phyloP scores from a whole-genome alignment of 768 basidiomycete species.

The Coprinopsis marcescibilis region DNA sequence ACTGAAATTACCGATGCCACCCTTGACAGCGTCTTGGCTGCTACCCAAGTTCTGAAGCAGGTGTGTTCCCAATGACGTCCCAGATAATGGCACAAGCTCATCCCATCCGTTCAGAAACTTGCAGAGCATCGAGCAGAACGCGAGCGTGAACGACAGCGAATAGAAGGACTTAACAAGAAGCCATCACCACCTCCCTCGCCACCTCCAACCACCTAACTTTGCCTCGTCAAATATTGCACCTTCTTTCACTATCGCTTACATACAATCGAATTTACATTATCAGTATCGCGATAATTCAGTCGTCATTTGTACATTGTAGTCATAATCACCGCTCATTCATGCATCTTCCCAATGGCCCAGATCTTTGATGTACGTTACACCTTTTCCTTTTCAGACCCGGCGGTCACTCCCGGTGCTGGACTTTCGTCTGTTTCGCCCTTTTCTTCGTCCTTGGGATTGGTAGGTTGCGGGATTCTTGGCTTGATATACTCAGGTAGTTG shows the following conservation, averaged over 20 bases:
- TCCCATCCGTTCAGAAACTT: slow-evolving; percentile 33
- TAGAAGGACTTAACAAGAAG: slow-evolving; percentile 25
- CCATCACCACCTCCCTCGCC: slow-evolving; percentile 24
- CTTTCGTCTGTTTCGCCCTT: background rate
- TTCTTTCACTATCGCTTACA: too few species aligned
- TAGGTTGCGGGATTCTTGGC: slow-evolving; percentile 11
- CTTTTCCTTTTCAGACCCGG: background rate
- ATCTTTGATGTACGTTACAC: background rate
- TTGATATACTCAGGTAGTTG: slow-evolving; percentile 53
- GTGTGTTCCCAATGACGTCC: slow-evolving; percentile 40
- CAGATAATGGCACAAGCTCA: slow-evolving; percentile 17
- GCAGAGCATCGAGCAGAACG: slow-evolving; percentile 48
- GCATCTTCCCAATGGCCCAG: too few species aligned
- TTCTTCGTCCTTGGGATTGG: slow-evolving; percentile 14
- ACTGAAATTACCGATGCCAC: slow-evolving; percentile 62
- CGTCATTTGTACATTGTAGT: too few species aligned
- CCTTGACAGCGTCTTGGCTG: slow-evolving; percentile 52
- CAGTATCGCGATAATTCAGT: too few species aligned
- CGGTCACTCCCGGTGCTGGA: background rate
- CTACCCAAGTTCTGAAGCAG: slow-evolving; percentile 53
- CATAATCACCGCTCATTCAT: too few species aligned
- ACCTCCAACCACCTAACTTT: background rate
- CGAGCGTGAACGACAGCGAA: slow-evolving; percentile 32
- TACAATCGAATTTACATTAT: too few species aligned
- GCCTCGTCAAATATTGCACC: background rate